Base-by-base conservation (phyloP, 2,329 filamentous ascomycete species). In the Fusarium albidum region DNA sequence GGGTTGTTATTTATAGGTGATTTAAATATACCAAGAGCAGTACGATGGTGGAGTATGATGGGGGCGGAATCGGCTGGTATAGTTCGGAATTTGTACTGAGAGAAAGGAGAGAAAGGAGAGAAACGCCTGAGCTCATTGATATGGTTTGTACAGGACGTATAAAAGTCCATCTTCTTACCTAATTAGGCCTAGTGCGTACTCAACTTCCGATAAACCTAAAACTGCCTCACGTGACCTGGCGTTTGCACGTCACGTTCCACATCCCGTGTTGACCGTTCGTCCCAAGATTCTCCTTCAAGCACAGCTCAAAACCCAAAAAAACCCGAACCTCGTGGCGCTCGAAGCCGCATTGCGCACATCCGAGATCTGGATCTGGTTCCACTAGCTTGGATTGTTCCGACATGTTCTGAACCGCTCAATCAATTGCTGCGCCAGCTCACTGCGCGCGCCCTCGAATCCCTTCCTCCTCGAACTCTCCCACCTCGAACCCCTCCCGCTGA, bases 211-310 rank as follows among this genome's bases (percentile, higher is more conserved):
- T n/a, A n/a, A n/a, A n/a, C n/a, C n/a, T n/a, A n/a, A n/a, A n/a
- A n/a, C n/a, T n/a, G n/a, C n/a, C 3, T n/a, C 65, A 67, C 65
- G 65, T 67, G 65, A 67, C 44, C 34, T 57, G 65, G 65, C 63
- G 65, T 67, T 66, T 42, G 43, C 34, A 59, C 38, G 55, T 62
- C 62, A 64, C 55, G 54, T 58, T 55, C 49, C 51, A 44, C 33
- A 13, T 49, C 57, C 41, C 46, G 38, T 15, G n/a, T 31, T 15
- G 17, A 12, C 26, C 21, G 18, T 49, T 35, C 41, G 17, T 34
- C 37, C 18, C 45, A 25, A 34, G 28, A 33, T 45, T 55, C 51
- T 44, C 35, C 28, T 11, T 39, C 21, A 42, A 29, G 26, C 46
- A n/a, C 14, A 29, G 28, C 29, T 42, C 34, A 33, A 57, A 44